Conservation (phyloP, 2,329 filamentous ascomycete species). For the Hansfordia pulvinata region DNA sequence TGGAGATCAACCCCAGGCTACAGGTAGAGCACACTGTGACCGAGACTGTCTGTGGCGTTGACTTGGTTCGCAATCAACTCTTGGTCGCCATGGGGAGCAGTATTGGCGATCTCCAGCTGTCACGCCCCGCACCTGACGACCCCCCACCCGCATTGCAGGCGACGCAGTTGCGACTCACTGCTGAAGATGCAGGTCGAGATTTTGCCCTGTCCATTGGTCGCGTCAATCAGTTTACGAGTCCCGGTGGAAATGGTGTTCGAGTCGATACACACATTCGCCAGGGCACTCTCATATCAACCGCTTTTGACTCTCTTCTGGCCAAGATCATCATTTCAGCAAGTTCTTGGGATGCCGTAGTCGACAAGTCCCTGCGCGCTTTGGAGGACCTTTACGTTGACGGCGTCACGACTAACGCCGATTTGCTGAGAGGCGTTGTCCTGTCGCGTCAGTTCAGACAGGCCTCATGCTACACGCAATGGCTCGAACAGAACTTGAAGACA, state of each 20-base stretch:
- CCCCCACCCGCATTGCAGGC: conserved; percentile 25
- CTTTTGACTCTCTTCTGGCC: conserved; percentile 45
- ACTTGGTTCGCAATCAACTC: conserved; percentile 41
- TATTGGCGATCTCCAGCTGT: conserved; percentile 21
- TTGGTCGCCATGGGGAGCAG: conserved; percentile 35
- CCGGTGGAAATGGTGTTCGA: conserved; percentile 41
- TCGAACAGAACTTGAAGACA: conserved; percentile 30
- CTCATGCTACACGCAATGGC: conserved; percentile 40
- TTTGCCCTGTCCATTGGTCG: conserved; percentile 48
- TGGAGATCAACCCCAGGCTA: conserved; percentile 46
- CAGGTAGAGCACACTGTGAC: conserved; percentile 52
- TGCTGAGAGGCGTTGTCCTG: conserved; percentile 37
- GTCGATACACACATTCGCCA: conserved; percentile 40
- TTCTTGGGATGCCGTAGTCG: conserved; percentile 34
- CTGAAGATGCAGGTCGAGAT: conserved; percentile 36
- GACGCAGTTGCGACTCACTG: conserved; percentile 43
- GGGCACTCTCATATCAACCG: conserved; percentile 30
- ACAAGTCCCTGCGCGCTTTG: conserved; percentile 39
- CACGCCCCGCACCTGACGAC: conserved; percentile 15
- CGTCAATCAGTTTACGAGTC: conserved; percentile 37
- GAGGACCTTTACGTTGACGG: conserved; percentile 40
- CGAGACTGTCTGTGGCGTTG: conserved; percentile 36
- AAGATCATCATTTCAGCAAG: conserved; percentile 43
- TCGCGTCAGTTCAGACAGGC: conserved; percentile 33
- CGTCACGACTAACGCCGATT: conserved; percentile 41